These are phyloP conservation scores for Eruca vesicaria DNA, from an alignment of 441 rosid species.

Conservation along the genomic window DNA sequence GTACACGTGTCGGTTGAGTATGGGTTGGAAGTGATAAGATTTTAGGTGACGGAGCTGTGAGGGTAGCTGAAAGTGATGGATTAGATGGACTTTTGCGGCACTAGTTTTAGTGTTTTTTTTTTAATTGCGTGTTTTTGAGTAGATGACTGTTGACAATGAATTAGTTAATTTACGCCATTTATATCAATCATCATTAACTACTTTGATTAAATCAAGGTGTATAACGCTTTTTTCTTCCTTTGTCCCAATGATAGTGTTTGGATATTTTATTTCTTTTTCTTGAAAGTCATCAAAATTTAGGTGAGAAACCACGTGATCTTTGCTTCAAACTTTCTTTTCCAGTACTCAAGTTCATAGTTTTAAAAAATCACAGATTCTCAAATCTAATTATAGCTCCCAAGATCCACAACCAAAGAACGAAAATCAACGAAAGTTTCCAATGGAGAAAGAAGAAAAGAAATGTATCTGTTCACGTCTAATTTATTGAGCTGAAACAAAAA, in stretches of 20 bases:
- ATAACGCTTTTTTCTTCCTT: not conserved
- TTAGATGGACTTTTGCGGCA: conserved; percentile 24
- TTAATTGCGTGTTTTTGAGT: conserved; percentile 19
- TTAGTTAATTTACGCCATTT: conserved; percentile 4
- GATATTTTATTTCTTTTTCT: not conserved
- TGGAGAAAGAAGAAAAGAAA: not conserved
- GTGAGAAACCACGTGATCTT: conserved; percentile 19
- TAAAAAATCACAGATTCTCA: not conserved
- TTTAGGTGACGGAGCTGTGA: conserved; percentile 19
- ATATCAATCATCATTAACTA: not conserved
- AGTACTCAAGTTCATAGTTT: not conserved
- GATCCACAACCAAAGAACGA: too few relatives aligned
- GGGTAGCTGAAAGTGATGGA: conserved; percentile 12
- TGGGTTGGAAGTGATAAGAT: not conserved
- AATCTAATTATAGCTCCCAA: too few relatives aligned
- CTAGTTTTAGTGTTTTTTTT: conserved; percentile 7
- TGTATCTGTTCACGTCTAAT: not conserved
- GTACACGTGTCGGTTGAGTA: conserved; percentile 3
- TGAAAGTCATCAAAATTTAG: conserved; percentile 1
- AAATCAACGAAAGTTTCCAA: too few relatives aligned
- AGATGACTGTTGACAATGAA: not conserved
- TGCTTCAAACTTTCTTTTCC: not conserved
- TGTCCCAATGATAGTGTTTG: not conserved
- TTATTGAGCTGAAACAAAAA: conserved; percentile 9
- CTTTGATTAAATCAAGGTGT: not conserved